Conservation (phyloP, 768 basidiomycete species). For the Solioccasus polychromus region DNA sequence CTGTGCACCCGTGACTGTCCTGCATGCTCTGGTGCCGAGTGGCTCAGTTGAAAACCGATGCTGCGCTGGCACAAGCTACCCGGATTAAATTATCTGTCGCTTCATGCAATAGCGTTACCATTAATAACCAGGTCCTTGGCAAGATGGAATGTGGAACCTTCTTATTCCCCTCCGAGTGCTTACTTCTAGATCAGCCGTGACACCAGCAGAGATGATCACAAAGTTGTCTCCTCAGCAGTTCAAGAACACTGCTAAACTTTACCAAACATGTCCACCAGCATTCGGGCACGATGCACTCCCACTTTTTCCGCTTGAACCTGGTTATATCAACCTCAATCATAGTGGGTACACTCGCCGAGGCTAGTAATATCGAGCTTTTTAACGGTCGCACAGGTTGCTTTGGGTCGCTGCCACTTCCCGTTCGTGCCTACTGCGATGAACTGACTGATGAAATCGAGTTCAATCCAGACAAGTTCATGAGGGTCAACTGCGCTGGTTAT, state of each 20-base stretch:
- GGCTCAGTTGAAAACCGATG: no score
- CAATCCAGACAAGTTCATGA: slow-evolving; percentile 57
- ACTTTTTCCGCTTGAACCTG: slow-evolving; percentile 54
- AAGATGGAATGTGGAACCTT: no score
- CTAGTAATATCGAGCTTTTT: no score
- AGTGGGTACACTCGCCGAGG: no score
- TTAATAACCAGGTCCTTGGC: no score
- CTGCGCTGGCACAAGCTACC: no score
- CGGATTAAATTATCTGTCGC: no score
- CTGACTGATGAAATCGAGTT: slow-evolving; percentile 43
- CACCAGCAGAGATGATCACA: slow-evolving; percentile 5
- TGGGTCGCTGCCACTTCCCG: slow-evolving; percentile 54
- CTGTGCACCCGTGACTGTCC: no score
- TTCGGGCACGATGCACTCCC: slow-evolving; percentile 58
- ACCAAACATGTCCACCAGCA: slow-evolving; percentile 32
- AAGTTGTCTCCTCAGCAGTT: background rate
- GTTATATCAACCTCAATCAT: slow-evolving; percentile 63
- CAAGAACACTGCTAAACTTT: slow-evolving; percentile 11
- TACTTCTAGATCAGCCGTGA: no score
- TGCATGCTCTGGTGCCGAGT: no score
- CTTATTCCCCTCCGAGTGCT: no score
- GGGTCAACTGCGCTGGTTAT: slow-evolving; percentile 33
- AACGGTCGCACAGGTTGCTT: slow-evolving; percentile 63
- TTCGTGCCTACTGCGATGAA: slow-evolving; percentile 43
- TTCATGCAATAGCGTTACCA: no score